Evolutionary conservation across 2,329 filamentous ascomycete genomes (phyloP).

Genomic region (Albifimbria verrucaria): DNA sequence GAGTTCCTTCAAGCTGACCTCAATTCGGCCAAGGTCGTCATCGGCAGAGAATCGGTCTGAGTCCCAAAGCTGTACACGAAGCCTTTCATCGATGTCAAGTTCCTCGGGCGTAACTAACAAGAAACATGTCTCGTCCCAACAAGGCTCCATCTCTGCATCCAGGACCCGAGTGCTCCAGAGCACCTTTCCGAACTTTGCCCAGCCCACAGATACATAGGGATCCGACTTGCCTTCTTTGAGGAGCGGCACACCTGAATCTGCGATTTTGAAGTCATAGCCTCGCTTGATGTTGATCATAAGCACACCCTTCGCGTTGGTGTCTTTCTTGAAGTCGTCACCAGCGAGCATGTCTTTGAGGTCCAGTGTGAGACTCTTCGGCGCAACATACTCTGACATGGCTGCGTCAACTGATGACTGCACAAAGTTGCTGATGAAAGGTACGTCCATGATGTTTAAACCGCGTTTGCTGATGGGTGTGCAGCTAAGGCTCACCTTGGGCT

Average conservation of each 20-base stretch:
- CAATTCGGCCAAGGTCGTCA: constrained; percentile 71
- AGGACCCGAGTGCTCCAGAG: constrained; percentile 61
- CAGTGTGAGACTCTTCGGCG: constrained; percentile 70
- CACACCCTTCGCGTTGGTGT: constrained; percentile 62
- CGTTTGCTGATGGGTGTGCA: constrained; percentile 68
- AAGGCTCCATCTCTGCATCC: constrained; percentile 61
- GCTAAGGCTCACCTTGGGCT: constrained; percentile 68
- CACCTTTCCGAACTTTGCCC: constrained; percentile 73
- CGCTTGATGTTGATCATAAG: constrained; percentile 64
- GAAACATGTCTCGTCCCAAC: constrained; percentile 68
- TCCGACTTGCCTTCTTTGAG: constrained; percentile 61
- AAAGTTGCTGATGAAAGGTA: constrained; percentile 71
- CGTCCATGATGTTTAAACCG: constrained; percentile 70
- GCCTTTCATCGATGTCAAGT: constrained; percentile 66
- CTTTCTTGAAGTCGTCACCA: constrained; percentile 76
- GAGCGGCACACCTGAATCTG: constrained; percentile 60
- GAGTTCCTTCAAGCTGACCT: constrained; percentile 62
- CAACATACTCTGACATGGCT: constrained; percentile 71
- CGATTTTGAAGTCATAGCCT: constrained; percentile 69
- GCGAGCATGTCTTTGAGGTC: constrained; percentile 75
- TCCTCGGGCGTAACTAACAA: constrained; percentile 69
- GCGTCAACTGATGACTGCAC: constrained; percentile 73
- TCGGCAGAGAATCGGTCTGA: constrained; percentile 70
- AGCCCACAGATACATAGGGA: constrained; percentile 68
- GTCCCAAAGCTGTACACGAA: constrained; percentile 73